Evolutionary conservation across 345 rosid genomes (phyloP).

Genomic region (Bretschneidera sinensis): DNA sequence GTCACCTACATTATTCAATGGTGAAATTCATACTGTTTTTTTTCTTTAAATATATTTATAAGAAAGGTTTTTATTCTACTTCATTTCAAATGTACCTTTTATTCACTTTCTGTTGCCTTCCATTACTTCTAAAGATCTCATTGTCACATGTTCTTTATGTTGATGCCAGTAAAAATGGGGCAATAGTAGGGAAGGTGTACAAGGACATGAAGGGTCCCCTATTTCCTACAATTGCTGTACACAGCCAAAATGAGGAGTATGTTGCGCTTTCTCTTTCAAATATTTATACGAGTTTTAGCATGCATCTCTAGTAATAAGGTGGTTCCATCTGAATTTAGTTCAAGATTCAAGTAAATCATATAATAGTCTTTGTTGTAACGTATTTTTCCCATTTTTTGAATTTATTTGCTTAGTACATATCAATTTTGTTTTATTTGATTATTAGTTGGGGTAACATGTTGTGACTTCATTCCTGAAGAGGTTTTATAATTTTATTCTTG

Average conservation of each 20-base stretch:
- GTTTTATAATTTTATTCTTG: too few relatives aligned
- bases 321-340: constrained; percentile 6
- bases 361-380: too few relatives aligned
- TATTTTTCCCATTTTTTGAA: too few relatives aligned
- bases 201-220: constrained; percentile 70
- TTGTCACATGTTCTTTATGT: constrained; percentile 10
- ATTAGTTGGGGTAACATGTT: too few relatives aligned
- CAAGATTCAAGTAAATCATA: too few relatives aligned
- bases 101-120: constrained; percentile 10
- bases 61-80: neutral
- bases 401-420: too few relatives aligned
- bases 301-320: constrained; percentile 6
- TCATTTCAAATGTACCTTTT: constrained; percentile 5
- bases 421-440: too few relatives aligned
- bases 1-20: neutral
- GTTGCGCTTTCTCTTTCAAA: constrained; percentile 25
- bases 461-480: too few relatives aligned
- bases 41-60: neutral
- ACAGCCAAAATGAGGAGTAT: constrained; percentile 97
- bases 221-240: constrained; percentile 89
- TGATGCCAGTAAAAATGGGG: constrained; percentile 75
- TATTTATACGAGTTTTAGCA: constrained; percentile 1
- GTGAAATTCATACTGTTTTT: neutral
- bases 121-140: constrained; percentile 13
- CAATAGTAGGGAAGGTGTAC: constrained; percentile 53